Evolutionary conservation across 345 rosid genomes (phyloP).

Genomic region (Populus deltoides): DNA sequence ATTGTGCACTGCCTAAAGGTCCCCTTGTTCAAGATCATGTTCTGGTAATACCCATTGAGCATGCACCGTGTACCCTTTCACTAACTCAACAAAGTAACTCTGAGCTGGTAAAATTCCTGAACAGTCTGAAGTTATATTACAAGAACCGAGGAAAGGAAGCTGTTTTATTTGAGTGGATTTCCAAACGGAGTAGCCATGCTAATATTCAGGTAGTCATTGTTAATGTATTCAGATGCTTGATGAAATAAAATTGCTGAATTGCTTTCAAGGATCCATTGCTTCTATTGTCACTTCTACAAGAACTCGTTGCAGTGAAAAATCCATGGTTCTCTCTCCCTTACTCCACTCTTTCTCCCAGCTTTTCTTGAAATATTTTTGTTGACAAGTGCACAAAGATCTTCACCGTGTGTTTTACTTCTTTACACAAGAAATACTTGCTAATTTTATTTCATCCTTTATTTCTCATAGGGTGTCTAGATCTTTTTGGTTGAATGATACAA

Average conservation of each 20-base stretch:
- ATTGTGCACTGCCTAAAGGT: conserved; percentile 86
- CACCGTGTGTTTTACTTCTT: not conserved
- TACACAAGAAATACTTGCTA: not conserved
- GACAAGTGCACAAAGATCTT: not conserved
- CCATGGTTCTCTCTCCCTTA: not conserved
- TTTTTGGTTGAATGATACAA: not conserved
- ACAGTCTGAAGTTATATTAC: conserved; percentile 57
- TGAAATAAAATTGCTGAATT: not conserved
- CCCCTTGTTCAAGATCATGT: conserved; percentile 72
- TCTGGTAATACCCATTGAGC: conserved; percentile 70
- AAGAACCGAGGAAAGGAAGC: conserved; percentile 64
- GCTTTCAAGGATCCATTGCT: not conserved
- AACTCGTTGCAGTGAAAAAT: not conserved
- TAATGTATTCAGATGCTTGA: not conserved
- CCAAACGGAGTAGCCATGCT: conserved; percentile 74
- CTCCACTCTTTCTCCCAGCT: too few species aligned
- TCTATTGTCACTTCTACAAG: not conserved
- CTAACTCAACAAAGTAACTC: conserved; percentile 51
- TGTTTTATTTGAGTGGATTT: conserved; percentile 83
- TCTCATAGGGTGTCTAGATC: too few species aligned
- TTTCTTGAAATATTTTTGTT: not conserved
- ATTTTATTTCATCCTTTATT: not conserved
- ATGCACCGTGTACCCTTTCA: conserved; percentile 64
- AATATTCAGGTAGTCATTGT: conserved; percentile 69
- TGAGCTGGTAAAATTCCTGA: conserved; percentile 60